Percentiles rank a stretch among this genome's conserved stretches.
phyloP scores from a whole-genome alignment of 495 filamentous ascomycete species.

The Aspergillus funiculosus region DNA sequence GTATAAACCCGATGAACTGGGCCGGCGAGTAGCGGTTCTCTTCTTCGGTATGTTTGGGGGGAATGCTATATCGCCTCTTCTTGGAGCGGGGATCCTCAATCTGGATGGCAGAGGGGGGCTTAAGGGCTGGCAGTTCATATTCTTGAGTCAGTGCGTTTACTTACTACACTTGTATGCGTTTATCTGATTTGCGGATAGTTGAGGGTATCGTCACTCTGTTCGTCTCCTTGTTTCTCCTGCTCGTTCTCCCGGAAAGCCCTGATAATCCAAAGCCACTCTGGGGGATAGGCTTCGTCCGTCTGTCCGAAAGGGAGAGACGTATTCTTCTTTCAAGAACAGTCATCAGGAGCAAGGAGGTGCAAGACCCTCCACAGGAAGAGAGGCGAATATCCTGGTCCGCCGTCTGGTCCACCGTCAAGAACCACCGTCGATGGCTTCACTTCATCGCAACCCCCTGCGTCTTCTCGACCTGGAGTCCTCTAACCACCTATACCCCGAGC shows the following conservation, averaged over 20 bases:
- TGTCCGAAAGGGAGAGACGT: neutral
- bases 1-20: constrained; percentile 48
- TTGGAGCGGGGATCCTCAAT: constrained; percentile 40
- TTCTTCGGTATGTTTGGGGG: constrained; percentile 50
- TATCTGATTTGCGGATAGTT: constrained; percentile 15
- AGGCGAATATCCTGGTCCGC: constrained; percentile 6
- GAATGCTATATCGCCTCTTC: constrained; percentile 41
- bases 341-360: too few species aligned
- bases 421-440: constrained; percentile 31
- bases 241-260: constrained; percentile 29
- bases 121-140: constrained; percentile 55
- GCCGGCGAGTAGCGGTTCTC: constrained; percentile 45
- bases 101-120: constrained; percentile 46
- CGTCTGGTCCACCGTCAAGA: constrained; percentile 19
- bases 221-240: constrained; percentile 34
- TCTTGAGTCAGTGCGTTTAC: constrained; percentile 27
- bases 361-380: neutral
- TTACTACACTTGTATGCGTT: too few species aligned
- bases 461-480: constrained; percentile 32
- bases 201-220: constrained; percentile 46
- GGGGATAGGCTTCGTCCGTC: neutral
- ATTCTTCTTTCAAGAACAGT: too few species aligned
- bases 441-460: constrained; percentile 32
- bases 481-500: constrained; percentile 36
- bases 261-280: neutral